Conservation (phyloP, 2,329 filamentous ascomycete genomes). For the Arthrobotrys megalospora region DNA sequence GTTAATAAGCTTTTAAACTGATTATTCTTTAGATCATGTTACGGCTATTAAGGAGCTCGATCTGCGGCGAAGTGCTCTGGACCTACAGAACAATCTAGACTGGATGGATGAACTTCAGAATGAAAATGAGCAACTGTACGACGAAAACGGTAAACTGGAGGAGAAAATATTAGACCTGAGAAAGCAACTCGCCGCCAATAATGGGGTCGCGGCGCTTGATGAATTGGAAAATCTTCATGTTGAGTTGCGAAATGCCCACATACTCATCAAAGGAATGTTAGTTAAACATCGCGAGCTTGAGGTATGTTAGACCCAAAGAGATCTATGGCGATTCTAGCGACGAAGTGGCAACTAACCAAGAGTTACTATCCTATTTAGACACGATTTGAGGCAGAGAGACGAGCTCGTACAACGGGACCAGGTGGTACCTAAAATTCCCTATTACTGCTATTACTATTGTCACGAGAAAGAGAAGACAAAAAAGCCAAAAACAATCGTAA, state of each 20-base stretch:
- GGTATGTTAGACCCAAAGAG: constrained; percentile 9
- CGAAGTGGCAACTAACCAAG: constrained; percentile 13
- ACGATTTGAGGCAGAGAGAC: neutral
- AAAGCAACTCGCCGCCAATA: neutral
- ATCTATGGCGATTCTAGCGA: constrained; percentile 18
- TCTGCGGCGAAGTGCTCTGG: neutral
- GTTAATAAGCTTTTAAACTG: constrained; percentile 16
- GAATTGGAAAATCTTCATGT: constrained; percentile 2
- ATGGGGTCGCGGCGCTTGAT: neutral
- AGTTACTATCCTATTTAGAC: neutral
- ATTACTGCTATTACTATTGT: constrained; percentile 8
- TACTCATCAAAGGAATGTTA: neutral
- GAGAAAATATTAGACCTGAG: neutral
- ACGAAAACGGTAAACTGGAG: neutral
- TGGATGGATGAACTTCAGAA: neutral
- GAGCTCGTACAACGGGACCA: neutral
- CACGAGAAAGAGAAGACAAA: neutral
- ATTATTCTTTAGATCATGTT: constrained; percentile 6
- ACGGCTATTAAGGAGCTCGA: neutral
- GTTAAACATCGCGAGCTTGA: neutral
- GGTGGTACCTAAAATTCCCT: neutral
- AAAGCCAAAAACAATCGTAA: neutral
- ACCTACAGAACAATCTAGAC: neutral
- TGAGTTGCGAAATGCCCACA: neutral
- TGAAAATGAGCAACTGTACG: constrained; percentile 1